Evolutionary conservation across 352 stramenopile species (phyloP), one percentile per base, ranked within the genome.

Genomic region (Phytophthora pistaciae): DNA sequence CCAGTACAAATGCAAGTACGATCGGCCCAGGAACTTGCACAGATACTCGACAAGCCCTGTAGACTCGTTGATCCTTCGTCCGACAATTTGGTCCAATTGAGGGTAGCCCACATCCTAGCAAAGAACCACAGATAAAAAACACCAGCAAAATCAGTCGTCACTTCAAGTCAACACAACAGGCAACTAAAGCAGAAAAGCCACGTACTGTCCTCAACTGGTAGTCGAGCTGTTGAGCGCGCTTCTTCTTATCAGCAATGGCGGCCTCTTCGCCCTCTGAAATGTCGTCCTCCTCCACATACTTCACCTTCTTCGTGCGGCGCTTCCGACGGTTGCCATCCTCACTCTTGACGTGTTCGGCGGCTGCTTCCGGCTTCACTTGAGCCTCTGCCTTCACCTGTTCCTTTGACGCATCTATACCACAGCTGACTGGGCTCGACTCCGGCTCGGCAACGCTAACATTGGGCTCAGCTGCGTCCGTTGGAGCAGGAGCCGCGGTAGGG

Each of bases 1-100:
- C 91, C 91, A 97, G 58, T 88, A 95, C 52, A 96, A 64, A 57
- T 97, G 91, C 68, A 97, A 76, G 59, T 96, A 96, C 40, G 91
- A 97, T 4, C 91, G 86, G 10, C 88, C 87, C 13, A 92, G 74
- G 56, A 97, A 96, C 64, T 97, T 97, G 83, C 85, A 93, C 73
- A 96, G 64, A 49, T 96, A 97, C 68, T 97, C 90, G 25, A 90
- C 75, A 21, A 82, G 67, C 13, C 89, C 88, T 2, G 73, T 93
- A 7, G 81, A 82, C 53, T 85, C 79, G 68, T 96, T 95, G 46
- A 95, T 87, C 2, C 91, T 88, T 27, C 91, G 88, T 33, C 91
- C 91, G 3, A 96, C 83, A 68, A 97, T 94, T 64, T 93, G 83
- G 53, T 96, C 91, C 46, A 97, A 65, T 38, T 87, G 67, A 5